Evolutionary conservation across 257 asterid genomes (phyloP).

Genomic region (Osmanthus fragrans): DNA sequence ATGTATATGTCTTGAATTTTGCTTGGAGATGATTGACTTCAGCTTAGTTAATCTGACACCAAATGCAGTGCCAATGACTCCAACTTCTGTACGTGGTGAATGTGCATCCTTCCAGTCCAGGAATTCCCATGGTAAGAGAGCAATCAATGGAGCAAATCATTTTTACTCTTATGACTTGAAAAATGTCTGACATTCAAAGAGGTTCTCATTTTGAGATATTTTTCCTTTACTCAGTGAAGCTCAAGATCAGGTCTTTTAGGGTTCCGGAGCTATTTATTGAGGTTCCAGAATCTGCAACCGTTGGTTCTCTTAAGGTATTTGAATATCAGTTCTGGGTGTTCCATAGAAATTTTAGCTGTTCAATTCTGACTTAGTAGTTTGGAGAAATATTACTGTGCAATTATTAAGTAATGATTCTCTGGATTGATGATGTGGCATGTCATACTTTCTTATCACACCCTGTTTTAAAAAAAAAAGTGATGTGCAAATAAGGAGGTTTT

Average conservation of each 20-base stretch:
- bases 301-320: constrained; percentile 87
- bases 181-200: constrained; percentile 22
- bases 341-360: neutral
- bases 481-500: neutral
- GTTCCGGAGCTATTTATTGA: constrained; percentile 87
- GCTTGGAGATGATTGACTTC: neutral
- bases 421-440: neutral
- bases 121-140: constrained; percentile 66
- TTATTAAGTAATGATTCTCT: neutral
- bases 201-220: constrained; percentile 32
- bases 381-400: neutral
- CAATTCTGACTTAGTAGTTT: neutral
- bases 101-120: constrained; percentile 50
- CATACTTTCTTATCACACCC: neutral
- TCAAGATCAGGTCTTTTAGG: constrained; percentile 85
- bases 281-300: constrained; percentile 91
- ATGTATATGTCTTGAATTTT: constrained; percentile 9
- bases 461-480: too few species aligned
- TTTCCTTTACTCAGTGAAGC: constrained; percentile 67
- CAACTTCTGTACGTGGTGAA: constrained; percentile 47
- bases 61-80: constrained; percentile 48
- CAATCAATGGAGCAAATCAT: neutral
- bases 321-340: constrained; percentile 1
- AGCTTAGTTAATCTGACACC: constrained; percentile 25
- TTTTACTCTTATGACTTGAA: neutral